Evolutionary conservation across 257 asterid genomes (phyloP).

Genomic region (Solanum raphanifolium): DNA sequence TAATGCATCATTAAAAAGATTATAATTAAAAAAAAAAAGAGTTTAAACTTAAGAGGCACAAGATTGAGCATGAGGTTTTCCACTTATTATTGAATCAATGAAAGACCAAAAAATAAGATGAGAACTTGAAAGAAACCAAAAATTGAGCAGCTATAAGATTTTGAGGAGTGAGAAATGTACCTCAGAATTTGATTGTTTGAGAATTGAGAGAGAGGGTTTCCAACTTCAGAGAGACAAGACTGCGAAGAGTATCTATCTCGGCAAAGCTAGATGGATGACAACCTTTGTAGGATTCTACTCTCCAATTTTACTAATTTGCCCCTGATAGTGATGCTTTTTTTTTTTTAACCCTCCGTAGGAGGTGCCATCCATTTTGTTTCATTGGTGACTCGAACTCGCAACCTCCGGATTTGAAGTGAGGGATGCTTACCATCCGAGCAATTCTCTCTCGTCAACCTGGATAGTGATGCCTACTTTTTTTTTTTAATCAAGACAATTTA

Average conservation of each 20-base stretch:
- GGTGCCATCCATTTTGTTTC: no score
- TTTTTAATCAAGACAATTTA: no score
- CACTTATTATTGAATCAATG: background rate
- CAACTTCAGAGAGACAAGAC: background rate
- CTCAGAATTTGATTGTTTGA: background rate
- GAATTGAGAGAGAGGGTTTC: background rate
- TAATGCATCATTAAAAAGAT: background rate
- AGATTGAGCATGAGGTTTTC: background rate
- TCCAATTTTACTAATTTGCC: background rate
- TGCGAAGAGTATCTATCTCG: background rate
- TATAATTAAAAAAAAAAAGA: no score
- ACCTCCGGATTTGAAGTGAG: no score
- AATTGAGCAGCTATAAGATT: background rate
- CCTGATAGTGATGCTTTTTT: background rate
- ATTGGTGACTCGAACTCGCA: no score
- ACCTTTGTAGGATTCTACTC: background rate
- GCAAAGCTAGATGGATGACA: background rate
- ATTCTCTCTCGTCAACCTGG: no score
- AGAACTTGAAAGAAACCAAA: background rate
- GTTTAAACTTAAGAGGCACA: background rate
- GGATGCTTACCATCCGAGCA: no score
- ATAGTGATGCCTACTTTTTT: no score
- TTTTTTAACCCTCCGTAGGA: no score
- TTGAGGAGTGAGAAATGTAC: background rate
- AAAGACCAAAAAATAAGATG: background rate